Evolutionary conservation across 2,329 filamentous ascomycete species (phyloP), one percentile per base, ranked within the genome.

Genomic region (Trichoderma endophyticum): DNA sequence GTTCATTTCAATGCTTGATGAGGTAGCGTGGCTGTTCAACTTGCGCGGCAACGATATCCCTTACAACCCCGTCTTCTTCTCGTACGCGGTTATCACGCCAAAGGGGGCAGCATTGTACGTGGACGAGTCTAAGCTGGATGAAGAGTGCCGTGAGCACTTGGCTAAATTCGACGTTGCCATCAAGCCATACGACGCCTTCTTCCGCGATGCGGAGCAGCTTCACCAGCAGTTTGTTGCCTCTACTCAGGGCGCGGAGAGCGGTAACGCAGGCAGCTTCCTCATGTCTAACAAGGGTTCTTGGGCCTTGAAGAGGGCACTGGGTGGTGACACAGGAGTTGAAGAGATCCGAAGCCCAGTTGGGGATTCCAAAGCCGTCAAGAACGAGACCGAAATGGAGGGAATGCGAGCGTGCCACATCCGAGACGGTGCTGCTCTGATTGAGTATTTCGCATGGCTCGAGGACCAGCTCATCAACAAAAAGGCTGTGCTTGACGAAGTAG

Each of bases 11-110:
- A 95, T 97, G 91, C 89, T 99, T 57, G 96, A 99, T 78, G 96
- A 99, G 82, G 90, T 98, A 77, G 96, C 96, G 12, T 99, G 96
- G 96, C 87, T 99, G n/a, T 98, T 98, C 85, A 99, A 99, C 82
- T 84, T 99, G 63, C 91, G 96, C 76, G 96, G 96, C 77, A 96
- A 88, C 80, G 96, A 98, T 80, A 98, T 99, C 75, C 93, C 94
- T 0, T 99, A 96, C 84, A 99, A 99, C 79, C 96, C 96, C 0
- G 96, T 99, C 64, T 98, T 99, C 85, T 98, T 98, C 83, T 96
- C 95, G 18, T 99, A 98, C 78, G 95, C 95, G 59, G 88, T 96
- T 56, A 85, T 99, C 74, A 98, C 96, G 2, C 89, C 91, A 2
- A 90, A 86, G 12, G 85, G 89, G 2, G 93, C 92, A 28, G 94